Evolutionary conservation across 371 early-diverging fungal species (phyloP), one percentile per base, ranked within the genome.

Genomic region (Rhizopus microsporus): DNA sequence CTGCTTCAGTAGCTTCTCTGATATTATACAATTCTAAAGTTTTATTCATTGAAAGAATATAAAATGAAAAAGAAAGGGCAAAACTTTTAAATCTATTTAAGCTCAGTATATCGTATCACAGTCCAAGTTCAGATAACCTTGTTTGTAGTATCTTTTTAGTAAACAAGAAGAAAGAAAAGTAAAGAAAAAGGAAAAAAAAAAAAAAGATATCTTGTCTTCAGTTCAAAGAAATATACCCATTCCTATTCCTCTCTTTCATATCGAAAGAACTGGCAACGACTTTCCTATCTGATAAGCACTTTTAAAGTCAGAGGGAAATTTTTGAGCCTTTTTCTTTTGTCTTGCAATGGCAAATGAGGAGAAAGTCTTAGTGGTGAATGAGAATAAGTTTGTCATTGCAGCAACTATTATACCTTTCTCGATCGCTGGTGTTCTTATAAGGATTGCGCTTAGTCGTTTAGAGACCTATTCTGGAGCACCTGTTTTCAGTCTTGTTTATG

Each of bases 371-470:
- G 51, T 59, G 12, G 42, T 74, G 0, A 56, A 54, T 33, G 77
- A 81, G 32, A 81, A 81, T 42, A 74, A 72, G 32, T 23, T 68
- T 15, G 62, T 56, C 0, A 62, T 77, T 44, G 57, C 52, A 5
- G 65, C 68, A 7, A 39, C 74, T 3, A 74, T 91, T 29, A 78
- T 85, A 8, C 73, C 86, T 0, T 80, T 83, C 45, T 79, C 90
- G 1, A 87, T 90, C 56, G 54, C 75, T n/a, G 92, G 92, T 0
- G 75, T 77, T 1, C 71, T 88, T 17, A 74, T 87, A 7, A 81
- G 92, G 12, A 64, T 89, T 40, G 82, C 82, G 1, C 45, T 88
- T 31, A 71, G 45, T 37, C 70, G 72, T 5, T 68, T 90, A 7
- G 79, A 87, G 39, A 67, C 79, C 3, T 91, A 84, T 59, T 29